Evolutionary conservation across 1,284 basidiomycete species (phyloP).

Genomic region (Melampsora larici-populina): DNA sequence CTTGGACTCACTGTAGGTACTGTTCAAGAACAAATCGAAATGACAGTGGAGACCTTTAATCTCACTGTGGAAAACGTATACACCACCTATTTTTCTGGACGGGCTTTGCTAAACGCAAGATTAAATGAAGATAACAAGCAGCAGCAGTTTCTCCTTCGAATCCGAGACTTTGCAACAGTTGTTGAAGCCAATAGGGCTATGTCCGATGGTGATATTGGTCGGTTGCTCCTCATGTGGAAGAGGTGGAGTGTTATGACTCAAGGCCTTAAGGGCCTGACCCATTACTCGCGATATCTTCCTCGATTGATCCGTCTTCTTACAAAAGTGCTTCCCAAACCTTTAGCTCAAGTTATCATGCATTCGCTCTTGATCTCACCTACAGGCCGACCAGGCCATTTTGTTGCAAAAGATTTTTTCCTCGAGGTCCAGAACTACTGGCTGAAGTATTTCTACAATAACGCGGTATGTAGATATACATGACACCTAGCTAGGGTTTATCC

Average conservation of each 20-base stretch:
- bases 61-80: too few relatives aligned
- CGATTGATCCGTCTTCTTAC: neutral
- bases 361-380: neutral
- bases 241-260: conserved; percentile 12
- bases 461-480: too few relatives aligned
- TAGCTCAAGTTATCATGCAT: neutral
- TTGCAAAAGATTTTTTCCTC: conserved; percentile 5
- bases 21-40: too few relatives aligned
- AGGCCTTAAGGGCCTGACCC: neutral
- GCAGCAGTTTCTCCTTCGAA: neutral
- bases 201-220: too few relatives aligned
- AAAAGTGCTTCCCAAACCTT: neutral
- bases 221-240: too few relatives aligned
- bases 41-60: too few relatives aligned
- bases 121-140: too few relatives aligned
- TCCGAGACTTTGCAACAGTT: conserved; percentile 9
- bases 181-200: neutral
- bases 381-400: neutral
- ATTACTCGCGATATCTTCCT: conserved; percentile 14
- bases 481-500: too few relatives aligned
- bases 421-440: conserved; percentile 18
- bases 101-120: too few relatives aligned
- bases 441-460: conserved; percentile 9
- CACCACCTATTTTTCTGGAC: too few relatives aligned
- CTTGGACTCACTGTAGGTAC: too few relatives aligned